Conservation (phyloP, 306 rosid species). For the Casuarina equisetifolia region DNA sequence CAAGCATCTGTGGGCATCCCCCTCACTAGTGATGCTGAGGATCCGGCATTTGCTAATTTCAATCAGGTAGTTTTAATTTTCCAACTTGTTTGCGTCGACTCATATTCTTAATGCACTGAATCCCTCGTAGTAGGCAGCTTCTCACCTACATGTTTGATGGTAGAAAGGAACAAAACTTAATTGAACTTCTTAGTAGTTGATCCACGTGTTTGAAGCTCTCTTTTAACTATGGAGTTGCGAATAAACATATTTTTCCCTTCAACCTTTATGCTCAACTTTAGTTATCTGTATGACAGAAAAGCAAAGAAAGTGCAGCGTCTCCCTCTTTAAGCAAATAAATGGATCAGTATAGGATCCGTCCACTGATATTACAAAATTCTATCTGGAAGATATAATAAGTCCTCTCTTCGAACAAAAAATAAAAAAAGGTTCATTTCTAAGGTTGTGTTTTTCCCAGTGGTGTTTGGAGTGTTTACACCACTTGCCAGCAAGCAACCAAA, state of each 20-base stretch:
- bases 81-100: neutral
- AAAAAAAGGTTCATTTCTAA: neutral
- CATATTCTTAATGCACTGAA: neutral
- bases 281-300: too few species aligned
- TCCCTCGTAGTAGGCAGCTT: neutral
- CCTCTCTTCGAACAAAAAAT: neutral
- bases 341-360: neutral
- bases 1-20: slow-evolving; percentile 63
- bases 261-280: too few species aligned
- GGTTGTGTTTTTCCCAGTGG: slow-evolving; percentile 68
- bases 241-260: too few species aligned
- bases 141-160: neutral
- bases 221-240: neutral
- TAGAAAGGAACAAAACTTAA: neutral
- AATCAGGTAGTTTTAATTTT: slow-evolving; percentile 52
- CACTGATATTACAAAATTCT: too few species aligned
- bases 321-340: neutral
- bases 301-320: too few species aligned
- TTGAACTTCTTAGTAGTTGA: neutral
- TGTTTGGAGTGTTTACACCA: slow-evolving; percentile 43
- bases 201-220: neutral
- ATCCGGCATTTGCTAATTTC: slow-evolving; percentile 70
- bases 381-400: too few species aligned
- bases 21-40: slow-evolving; percentile 38
- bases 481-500: slow-evolving; percentile 71